Evolutionary conservation across 192 early-diverging fungal genomes (phyloP).

Genomic region (Mortierella antarctica): DNA sequence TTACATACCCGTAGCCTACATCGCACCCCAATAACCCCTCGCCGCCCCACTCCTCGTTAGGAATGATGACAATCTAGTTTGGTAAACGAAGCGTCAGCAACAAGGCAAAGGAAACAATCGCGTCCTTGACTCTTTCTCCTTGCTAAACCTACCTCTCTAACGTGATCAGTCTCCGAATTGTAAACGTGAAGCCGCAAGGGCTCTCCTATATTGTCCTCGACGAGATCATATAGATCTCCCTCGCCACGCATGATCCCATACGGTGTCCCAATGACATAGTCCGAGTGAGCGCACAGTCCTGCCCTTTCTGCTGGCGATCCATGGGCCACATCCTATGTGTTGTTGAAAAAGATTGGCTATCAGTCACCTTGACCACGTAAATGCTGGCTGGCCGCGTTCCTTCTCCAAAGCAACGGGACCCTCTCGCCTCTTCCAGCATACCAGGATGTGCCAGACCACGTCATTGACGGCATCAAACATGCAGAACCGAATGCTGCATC

Average conservation of each 20-base stretch:
- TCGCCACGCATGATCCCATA: conserved; percentile 66
- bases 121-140: not conserved
- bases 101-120: not conserved
- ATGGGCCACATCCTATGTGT: conserved; percentile 63
- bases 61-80: conserved; percentile 71
- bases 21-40: conserved; percentile 76
- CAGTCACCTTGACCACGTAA: not conserved
- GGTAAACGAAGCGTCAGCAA: not conserved
- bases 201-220: conserved; percentile 67
- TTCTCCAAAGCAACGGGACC: not conserved
- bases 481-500: conserved; percentile 76
- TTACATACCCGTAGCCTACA: conserved; percentile 73
- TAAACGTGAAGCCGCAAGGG: conserved; percentile 76
- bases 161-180: conserved; percentile 70
- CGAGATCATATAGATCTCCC: conserved; percentile 73
- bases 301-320: conserved; percentile 79
- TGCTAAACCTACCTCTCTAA: conserved; percentile 61
- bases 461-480: conserved; percentile 66
- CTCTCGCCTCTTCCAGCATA: conserved; percentile 2
- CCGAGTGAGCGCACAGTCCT: conserved; percentile 70
- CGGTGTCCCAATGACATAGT: conserved; percentile 82
- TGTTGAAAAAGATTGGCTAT: not conserved
- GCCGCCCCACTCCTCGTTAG: conserved; percentile 77
- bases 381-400: not conserved
- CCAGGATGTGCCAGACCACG: conserved; percentile 65